phyloP scores from a whole-genome alignment of 208 protist species.

The Trypanosoma theileri region DNA sequence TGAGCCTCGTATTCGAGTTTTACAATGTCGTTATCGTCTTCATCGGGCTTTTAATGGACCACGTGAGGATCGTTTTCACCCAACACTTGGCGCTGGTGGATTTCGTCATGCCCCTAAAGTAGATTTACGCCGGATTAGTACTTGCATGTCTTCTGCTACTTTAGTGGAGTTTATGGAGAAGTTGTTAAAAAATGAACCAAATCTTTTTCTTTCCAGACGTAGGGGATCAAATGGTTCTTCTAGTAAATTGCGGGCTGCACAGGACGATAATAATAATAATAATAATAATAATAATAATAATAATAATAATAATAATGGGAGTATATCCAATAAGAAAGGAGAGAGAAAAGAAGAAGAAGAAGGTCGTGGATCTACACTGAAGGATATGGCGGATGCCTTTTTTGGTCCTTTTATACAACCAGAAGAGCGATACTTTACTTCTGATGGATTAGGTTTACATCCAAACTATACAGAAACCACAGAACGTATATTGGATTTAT shows the following conservation, averaged over 20 bases:
- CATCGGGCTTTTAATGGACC: constrained; percentile 71
- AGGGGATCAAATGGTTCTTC: neutral
- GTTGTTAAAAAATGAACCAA: constrained; percentile 24
- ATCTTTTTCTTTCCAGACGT: constrained; percentile 9
- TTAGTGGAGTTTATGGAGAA: constrained; percentile 49
- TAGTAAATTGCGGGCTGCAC: neutral
- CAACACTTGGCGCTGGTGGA: constrained; percentile 42
- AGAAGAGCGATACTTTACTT: constrained; percentile 34
- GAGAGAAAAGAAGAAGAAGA: neutral
- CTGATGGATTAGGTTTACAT: constrained; percentile 55
- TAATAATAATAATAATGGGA: neutral
- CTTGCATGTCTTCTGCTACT: constrained; percentile 46
- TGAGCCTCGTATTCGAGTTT: constrained; percentile 69
- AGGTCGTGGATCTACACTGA: constrained; percentile 9
- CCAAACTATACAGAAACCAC: constrained; percentile 39
- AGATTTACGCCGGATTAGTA: constrained; percentile 61
- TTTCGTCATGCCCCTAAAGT: constrained; percentile 46
- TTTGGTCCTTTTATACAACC: constrained; percentile 24
- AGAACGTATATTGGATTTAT: constrained; percentile 15
- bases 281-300: neutral
- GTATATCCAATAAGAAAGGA: neutral
- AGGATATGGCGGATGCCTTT: constrained; percentile 24
- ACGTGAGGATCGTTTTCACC: constrained; percentile 66
- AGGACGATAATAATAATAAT: constrained; percentile 2
- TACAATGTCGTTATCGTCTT: constrained; percentile 68